Evolutionary conservation across 2,329 filamentous ascomycete species (phyloP).

Genomic region (Diaporthe amygdali): DNA sequence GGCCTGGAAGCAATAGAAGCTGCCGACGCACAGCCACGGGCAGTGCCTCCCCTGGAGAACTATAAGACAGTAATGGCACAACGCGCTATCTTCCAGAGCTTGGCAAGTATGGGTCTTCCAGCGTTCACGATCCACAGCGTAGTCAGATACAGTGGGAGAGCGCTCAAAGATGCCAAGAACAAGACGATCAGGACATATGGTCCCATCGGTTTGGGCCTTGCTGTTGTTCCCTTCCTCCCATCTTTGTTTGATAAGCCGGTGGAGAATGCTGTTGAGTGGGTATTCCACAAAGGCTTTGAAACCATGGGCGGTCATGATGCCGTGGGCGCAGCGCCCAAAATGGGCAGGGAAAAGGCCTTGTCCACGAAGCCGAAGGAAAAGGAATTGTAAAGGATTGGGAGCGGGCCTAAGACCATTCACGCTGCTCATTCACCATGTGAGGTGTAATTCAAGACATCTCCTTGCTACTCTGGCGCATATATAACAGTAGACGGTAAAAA

Average conservation of each 20-base stretch:
- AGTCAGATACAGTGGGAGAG: constrained; percentile 84
- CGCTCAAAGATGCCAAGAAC: constrained; percentile 85
- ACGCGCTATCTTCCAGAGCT: constrained; percentile 84
- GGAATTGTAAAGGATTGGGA: constrained; percentile 40
- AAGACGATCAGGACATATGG: constrained; percentile 79
- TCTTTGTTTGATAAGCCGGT: constrained; percentile 90
- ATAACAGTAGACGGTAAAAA: neutral
- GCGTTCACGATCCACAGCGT: constrained; percentile 94
- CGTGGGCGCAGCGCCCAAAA: constrained; percentile 60
- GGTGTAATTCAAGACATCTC: neutral
- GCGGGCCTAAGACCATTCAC: neutral
- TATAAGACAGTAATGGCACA: constrained; percentile 91
- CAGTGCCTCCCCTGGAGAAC: constrained; percentile 79
- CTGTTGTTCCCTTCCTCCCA: constrained; percentile 82
- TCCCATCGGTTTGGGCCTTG: constrained; percentile 83
- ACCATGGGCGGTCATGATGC: constrained; percentile 67
- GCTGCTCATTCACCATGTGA: neutral
- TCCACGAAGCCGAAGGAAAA: constrained; percentile 50
- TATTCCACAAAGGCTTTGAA: constrained; percentile 83
- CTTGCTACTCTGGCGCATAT: neutral
- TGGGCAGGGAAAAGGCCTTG: constrained; percentile 56
- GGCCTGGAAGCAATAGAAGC: constrained; percentile 44
- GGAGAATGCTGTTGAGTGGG: constrained; percentile 88
- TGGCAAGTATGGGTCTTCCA: constrained; percentile 93
- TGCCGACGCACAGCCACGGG: constrained; percentile 39